Evolutionary conservation across 2,329 filamentous ascomycete genomes (phyloP), one percentile per base, ranked within the genome.

Genomic region (Epichloe coenophiala): DNA sequence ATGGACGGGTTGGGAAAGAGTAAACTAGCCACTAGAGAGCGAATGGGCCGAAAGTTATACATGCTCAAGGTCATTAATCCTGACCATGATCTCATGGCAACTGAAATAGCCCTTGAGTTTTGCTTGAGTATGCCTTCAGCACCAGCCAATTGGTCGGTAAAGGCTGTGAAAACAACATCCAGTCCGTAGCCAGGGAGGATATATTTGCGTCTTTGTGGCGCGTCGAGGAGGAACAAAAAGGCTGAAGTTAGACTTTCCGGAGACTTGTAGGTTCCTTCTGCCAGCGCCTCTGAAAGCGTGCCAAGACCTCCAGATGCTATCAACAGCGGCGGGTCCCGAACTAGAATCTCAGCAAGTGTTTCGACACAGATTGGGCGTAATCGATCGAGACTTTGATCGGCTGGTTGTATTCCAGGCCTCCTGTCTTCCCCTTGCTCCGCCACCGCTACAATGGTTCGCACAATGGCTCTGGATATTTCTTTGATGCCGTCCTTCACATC

Each of bases 401-500:
- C 55, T 3, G 58, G 54, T 11, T 65, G 64, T 50, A 95, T 90
- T 45, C 88, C 86, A 50, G 86, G 80, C n/a, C 96, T 72, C 47
- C 90, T 81, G 63, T 95, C 91, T 59, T 95, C 90, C 27, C 78
- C 76, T 58, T 94, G 85, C 60, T 95, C 89, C 33, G 93, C 91
- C 46, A 97, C 84, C 4, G 93, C 86, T 35, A 93, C 88, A 51
- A 98, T 83, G 6, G 91, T 93, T 50, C 93, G 81, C 7, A 95
- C 86, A 19, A 98, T 82, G 1, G 88, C 84, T 52, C 86, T 79
- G 1, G 93, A 94, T 37, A 98, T 78, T 64, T 98, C 91, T 55
- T 80, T 78, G 8, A 94, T 83, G 11, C 93, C 93, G 55, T 89
- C 88, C 63, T 96, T 96, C 56, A 97, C 88, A 63, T 98, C 93